Evolutionary conservation across 805 yeast genomes (phyloP).

Genomic region (Scheffersomyces ergatensis): DNA sequence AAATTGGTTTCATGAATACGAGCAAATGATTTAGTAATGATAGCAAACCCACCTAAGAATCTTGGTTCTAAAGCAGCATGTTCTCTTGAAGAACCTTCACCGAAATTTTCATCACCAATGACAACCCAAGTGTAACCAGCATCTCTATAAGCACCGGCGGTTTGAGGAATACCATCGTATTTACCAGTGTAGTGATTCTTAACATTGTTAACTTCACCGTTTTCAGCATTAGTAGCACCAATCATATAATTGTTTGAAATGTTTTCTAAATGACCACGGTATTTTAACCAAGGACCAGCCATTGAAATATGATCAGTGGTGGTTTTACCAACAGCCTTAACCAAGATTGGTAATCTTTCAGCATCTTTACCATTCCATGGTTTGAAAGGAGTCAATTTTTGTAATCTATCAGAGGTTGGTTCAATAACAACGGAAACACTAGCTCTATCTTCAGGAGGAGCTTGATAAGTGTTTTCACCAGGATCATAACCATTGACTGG

Average conservation of each 20-base stretch:
- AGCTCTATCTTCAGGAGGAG: conserved; percentile 88
- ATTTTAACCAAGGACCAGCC: conserved; percentile 99
- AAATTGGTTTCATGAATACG: conserved; percentile 99
- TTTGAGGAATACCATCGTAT: conserved; percentile 94
- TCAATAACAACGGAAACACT: conserved; percentile 70
- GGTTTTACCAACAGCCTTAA: conserved; percentile 96
- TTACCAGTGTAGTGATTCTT: conserved; percentile 90
- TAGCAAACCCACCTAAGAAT: conserved; percentile 97
- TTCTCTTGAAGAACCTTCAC: conserved; percentile 99
- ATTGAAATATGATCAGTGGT: conserved; percentile 99
- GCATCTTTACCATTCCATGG: conserved; percentile 98
- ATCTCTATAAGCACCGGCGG: conserved; percentile 93
- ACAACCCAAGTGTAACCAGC: conserved; percentile 94
- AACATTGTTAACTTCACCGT: conserved; percentile 88
- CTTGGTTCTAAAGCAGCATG: conserved; percentile 99
- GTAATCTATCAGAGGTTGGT: conserved; percentile 95
- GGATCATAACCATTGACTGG: conserved; percentile 88
- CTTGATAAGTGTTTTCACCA: conserved; percentile 95
- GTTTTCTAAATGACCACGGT: conserved; percentile 99
- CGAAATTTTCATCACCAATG: conserved; percentile 97
- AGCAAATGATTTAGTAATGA: conserved; percentile 96
- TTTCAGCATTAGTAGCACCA: conserved; percentile 98
- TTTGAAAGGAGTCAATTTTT: conserved; percentile 88
- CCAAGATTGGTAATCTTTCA: conserved; percentile 82
- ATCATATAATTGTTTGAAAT: conserved; percentile 99